Conservation (phyloP, 1,284 basidiomycete genomes). For the Cystobasidiaceae sp. region DNA sequence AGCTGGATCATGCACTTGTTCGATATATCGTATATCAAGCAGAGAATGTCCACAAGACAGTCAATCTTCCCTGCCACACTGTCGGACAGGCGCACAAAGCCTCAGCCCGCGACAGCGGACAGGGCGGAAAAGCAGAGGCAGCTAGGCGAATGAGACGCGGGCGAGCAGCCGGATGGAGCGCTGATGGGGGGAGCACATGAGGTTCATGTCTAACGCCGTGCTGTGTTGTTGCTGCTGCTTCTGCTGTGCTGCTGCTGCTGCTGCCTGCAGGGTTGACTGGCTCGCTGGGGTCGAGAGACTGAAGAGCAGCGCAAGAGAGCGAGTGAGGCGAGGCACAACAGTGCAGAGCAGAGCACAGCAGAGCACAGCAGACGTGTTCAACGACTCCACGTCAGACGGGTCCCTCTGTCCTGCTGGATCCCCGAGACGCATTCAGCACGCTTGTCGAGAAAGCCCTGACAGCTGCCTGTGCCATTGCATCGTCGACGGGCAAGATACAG, state of each 20-base stretch:
- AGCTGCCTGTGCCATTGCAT: no score
- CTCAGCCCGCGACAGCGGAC: neutral
- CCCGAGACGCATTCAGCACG: no score
- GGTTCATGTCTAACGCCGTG: neutral
- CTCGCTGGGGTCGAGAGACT: neutral
- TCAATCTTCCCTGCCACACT: no score
- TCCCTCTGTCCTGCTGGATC: neutral
- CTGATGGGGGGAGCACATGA: neutral
- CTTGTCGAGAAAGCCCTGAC: no score
- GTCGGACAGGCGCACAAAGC: neutral
- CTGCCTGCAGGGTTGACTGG: neutral
- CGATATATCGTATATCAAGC: no score
- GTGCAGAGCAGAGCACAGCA: neutral
- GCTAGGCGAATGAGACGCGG: neutral
- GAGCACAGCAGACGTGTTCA: neutral
- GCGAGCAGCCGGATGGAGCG: neutral
- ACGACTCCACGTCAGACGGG: neutral
- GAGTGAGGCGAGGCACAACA: neutral
- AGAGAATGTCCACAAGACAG: no score
- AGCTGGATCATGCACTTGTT: no score
- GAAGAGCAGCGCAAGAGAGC: neutral
- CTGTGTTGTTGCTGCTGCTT: neutral
- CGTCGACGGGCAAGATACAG: no score
- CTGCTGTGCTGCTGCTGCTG: neutral
- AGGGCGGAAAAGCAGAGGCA: neutral